Percentiles rank a stretch among this genome's conserved stretches.
phyloP scores from a whole-genome alignment of 2,329 filamentous ascomycete genomes.

The Sclerotinia subarctica region DNA sequence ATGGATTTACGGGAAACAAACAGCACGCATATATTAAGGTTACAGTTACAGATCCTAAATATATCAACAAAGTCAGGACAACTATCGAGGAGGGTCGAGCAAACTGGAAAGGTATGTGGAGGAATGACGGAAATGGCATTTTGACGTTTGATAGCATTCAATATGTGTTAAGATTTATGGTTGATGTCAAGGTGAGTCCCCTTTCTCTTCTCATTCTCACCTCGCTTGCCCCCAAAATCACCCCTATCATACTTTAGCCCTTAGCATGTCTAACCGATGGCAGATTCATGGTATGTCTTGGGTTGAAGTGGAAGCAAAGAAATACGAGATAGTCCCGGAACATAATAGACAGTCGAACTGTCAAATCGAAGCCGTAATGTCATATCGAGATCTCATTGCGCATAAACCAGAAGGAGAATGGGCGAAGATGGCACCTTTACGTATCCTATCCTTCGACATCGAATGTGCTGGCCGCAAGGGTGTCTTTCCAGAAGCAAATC shows the following conservation, averaged over 20 bases:
- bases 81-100: conserved; percentile 71
- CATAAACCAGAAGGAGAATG: conserved; percentile 90
- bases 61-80: conserved; percentile 71
- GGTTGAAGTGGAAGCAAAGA: conserved; percentile 77
- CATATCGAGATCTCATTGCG: conserved; percentile 78
- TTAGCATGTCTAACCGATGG: conserved; percentile 19
- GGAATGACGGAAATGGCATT: conserved; percentile 63
- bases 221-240: background rate
- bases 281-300: conserved; percentile 93
- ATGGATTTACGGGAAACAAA: conserved; percentile 89
- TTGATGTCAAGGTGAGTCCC: conserved; percentile 73
- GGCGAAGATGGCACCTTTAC: conserved; percentile 94
- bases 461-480: conserved; percentile 97
- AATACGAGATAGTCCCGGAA: conserved; percentile 67
- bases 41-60: conserved; percentile 84
- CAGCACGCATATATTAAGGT: conserved; percentile 92
- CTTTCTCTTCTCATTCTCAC: no score
- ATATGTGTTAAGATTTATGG: conserved; percentile 96
- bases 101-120: conserved; percentile 93
- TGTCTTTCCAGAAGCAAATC: conserved; percentile 88
- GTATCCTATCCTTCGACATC: conserved; percentile 95
- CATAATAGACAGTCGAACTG: conserved; percentile 80
- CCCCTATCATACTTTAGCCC: background rate
- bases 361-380: conserved; percentile 88
- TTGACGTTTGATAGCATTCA: conserved; percentile 95